Percentiles rank a stretch among this genome's conserved stretches.
These are phyloP conservation scores for Lolium rigidum DNA, from an alignment of 176 grass and related monocot genomes.

Conservation along the genomic window DNA sequence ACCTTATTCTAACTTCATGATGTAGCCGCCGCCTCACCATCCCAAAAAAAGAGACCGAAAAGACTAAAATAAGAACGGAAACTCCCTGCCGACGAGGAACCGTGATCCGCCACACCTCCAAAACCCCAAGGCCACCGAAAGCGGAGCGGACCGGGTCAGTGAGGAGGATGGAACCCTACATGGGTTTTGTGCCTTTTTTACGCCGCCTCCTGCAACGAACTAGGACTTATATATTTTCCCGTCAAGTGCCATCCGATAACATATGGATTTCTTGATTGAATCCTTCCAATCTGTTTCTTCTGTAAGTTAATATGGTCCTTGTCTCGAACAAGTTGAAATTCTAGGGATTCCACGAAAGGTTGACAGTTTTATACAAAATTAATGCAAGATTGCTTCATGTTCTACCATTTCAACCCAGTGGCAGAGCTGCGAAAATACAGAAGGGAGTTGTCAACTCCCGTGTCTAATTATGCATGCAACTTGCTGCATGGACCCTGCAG, in stretches of 20 bases:
- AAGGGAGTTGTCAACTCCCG: neutral
- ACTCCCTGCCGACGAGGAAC: too few relatives aligned
- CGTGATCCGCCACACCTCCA: too few relatives aligned
- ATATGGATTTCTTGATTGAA: neutral
- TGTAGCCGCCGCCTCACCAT: too few relatives aligned
- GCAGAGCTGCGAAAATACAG: neutral
- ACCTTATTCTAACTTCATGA: too few relatives aligned
- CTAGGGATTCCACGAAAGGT: neutral
- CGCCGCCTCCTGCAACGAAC: too few relatives aligned
- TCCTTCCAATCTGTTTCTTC: neutral
- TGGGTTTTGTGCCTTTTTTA: too few relatives aligned
- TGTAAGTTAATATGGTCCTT: neutral
- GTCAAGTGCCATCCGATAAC: neutral
- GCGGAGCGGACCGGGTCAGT: too few relatives aligned
- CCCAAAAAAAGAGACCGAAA: too few relatives aligned
- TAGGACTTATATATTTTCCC: neutral
- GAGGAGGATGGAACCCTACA: too few relatives aligned
- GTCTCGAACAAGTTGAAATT: neutral
- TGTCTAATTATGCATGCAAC: neutral
- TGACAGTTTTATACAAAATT: neutral
- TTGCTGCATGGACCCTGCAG: constrained; percentile 10
- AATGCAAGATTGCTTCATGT: neutral
- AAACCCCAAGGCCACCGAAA: too few relatives aligned
- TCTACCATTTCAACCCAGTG: neutral
- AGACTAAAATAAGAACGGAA: too few relatives aligned